Conservation (phyloP, 352 stramenopile species). For the Phytopythium helicoides region DNA sequence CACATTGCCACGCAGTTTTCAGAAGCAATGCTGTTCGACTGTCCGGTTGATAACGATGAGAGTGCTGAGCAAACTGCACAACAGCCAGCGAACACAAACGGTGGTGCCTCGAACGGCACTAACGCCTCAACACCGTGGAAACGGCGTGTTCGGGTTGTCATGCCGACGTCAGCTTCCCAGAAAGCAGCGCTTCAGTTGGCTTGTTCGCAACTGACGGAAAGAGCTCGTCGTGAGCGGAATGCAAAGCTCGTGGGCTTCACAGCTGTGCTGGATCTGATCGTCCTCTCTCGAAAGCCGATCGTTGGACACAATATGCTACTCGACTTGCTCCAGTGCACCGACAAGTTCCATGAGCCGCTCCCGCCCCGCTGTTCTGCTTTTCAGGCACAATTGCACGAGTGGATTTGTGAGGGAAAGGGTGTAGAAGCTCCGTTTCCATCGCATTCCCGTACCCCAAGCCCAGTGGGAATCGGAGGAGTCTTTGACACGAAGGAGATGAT, state of each 20-base stretch:
- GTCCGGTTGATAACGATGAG: constrained; percentile 52
- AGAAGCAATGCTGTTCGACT: constrained; percentile 49
- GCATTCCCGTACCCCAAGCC: neutral
- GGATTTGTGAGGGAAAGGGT: constrained; percentile 25
- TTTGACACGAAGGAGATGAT: constrained; percentile 81
- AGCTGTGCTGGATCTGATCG: constrained; percentile 52
- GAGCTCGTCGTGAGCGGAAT: constrained; percentile 42
- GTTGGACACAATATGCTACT: constrained; percentile 80
- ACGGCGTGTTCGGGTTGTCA: constrained; percentile 55
- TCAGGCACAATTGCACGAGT: constrained; percentile 47
- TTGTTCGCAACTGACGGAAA: constrained; percentile 23
- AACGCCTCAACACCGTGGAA: constrained; percentile 52
- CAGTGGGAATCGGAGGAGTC: constrained; percentile 20
- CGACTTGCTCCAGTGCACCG: constrained; percentile 79
- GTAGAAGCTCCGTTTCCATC: neutral
- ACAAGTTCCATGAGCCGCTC: constrained; percentile 72
- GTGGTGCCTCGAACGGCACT: neutral
- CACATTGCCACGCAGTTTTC: constrained; percentile 47
- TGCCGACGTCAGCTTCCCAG: constrained; percentile 18
- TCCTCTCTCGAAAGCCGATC: constrained; percentile 42
- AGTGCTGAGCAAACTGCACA: neutral
- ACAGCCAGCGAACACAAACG: neutral
- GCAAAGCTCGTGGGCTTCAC: constrained; percentile 66
- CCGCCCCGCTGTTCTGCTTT: constrained; percentile 55
- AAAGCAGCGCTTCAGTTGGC: constrained; percentile 28